Conservation (phyloP, 2,329 filamentous ascomycete genomes). For the Talaromyces amestolkiae region DNA sequence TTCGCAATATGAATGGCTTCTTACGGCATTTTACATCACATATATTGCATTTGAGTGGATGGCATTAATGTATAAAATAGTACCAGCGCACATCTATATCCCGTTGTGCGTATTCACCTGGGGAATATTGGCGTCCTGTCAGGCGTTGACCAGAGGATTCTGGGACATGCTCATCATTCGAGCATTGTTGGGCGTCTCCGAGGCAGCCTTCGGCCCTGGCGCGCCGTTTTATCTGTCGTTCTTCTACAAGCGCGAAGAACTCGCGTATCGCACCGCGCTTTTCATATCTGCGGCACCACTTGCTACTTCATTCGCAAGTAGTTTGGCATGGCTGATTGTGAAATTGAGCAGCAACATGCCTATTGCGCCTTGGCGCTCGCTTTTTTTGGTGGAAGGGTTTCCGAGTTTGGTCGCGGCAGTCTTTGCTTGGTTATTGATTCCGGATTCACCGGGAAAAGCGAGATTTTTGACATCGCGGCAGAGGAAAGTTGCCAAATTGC, state of each 20-base stretch:
- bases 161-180: conserved; percentile 49
- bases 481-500: conserved; percentile 67
- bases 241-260: conserved; percentile 65
- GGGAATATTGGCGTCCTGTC: conserved; percentile 75
- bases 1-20: conserved; percentile 59
- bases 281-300: conserved; percentile 74
- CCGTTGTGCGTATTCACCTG: conserved; percentile 65
- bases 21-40: conserved; percentile 63
- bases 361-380: conserved; percentile 78
- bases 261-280: conserved; percentile 80
- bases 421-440: conserved; percentile 71
- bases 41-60: conserved; percentile 67
- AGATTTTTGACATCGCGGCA: conserved; percentile 62
- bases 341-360: conserved; percentile 63
- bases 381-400: conserved; percentile 83
- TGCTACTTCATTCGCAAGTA: conserved; percentile 68
- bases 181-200: conserved; percentile 52
- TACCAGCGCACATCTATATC: conserved; percentile 63
- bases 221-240: conserved; percentile 64
- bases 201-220: conserved; percentile 63
- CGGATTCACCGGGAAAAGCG: conserved; percentile 69
- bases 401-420: conserved; percentile 74
- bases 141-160: conserved; percentile 65
- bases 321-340: conserved; percentile 72
- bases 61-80: conserved; percentile 60